Base-by-base conservation (phyloP, 805 yeast genomes). In the Ogataea wickerhamii region DNA sequence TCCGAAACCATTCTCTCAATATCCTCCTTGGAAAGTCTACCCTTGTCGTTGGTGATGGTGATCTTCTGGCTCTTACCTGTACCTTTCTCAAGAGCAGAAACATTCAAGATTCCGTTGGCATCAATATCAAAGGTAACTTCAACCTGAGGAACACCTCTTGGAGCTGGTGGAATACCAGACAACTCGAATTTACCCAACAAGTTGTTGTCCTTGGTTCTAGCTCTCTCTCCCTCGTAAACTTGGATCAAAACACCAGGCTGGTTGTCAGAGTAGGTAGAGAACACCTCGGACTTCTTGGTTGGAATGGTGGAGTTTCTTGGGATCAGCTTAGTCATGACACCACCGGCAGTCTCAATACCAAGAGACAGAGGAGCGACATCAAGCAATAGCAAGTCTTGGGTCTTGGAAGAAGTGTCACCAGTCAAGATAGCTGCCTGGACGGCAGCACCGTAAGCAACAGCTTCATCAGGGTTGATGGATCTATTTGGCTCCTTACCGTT, bases 361-460 rank as follows among this genome's bases (percentile, higher is more conserved):
- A 84, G 61, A 13, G 93, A 82, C 58, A 84, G 68, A 38, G 98
- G 97, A 60, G 97, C 94, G 67, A 89, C 97, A 78, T 89, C 98
- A 65, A 91, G 79, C 62, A 89, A 77, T 64, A 91, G 74, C 67
- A 88, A 75, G 68, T 88, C 97, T 75, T 88, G 96, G 46, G 96
- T 89, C 83, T 87, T 87, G 47, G 95, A 81, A 28, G 96, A 88
- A 55, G 91, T 82, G 71, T 88, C 96, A 73, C 97, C 97, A 45
- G 96, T 80, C 64, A 88, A 78, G 63, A 88, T 88, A 54, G 96
- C 96, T 53, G 96, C 96, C 76, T 88, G 97, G 54, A 88, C 96
- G 48, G 96, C 96, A 55, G 97, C 97, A 82, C 97, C 96, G 73
- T 88, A 88, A 61, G 97, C 97, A 69, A 88, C 97, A 61, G 97